These are phyloP conservation scores for Sarocladium oryzae DNA, from an alignment of 2,329 filamentous ascomycete genomes.

Conservation along the genomic window DNA sequence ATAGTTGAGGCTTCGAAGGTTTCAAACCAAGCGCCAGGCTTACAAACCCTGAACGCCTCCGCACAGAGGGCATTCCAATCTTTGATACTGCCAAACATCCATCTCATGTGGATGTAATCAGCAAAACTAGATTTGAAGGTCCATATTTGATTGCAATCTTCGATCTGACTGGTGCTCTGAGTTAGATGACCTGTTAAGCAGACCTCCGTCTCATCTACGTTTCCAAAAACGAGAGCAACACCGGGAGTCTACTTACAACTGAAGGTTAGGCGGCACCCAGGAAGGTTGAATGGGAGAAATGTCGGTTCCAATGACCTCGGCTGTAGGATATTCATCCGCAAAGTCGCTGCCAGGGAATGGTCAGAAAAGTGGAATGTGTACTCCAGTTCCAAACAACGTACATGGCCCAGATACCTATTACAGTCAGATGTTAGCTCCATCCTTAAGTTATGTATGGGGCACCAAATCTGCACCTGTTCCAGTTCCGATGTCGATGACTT, in stretches of 20 bases:
- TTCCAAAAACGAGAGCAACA: no score
- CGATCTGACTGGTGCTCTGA: slow-evolving; percentile 35
- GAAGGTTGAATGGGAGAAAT: slow-evolving; percentile 28
- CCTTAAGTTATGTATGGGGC: neutral
- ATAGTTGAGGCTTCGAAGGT: slow-evolving; percentile 9
- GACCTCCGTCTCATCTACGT: no score
- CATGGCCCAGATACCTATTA: slow-evolving; percentile 41
- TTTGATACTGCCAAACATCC: slow-evolving; percentile 44
- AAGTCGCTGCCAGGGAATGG: slow-evolving; percentile 26
- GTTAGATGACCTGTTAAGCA: no score
- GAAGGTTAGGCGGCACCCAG: slow-evolving; percentile 43
- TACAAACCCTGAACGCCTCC: slow-evolving; percentile 12
- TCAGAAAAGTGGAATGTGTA: neutral
- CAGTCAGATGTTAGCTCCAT: neutral
- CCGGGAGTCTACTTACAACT: slow-evolving; percentile 9
- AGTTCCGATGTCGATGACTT: slow-evolving; percentile 42
- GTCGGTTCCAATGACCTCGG: slow-evolving; percentile 27
- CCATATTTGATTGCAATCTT: slow-evolving; percentile 49
- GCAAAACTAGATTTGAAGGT: slow-evolving; percentile 42
- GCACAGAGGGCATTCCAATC: slow-evolving; percentile 46
- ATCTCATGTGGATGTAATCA: slow-evolving; percentile 53
- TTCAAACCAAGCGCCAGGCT: slow-evolving; percentile 15
- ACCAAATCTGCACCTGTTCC: slow-evolving; percentile 31
- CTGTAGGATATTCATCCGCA: slow-evolving; percentile 23
- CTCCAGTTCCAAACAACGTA: slow-evolving; percentile 9